A percentile compares a stretch with the other conserved stretches of the same genome.
These are phyloP conservation scores for Ceratocystis diversiconidia DNA, from an alignment of 2,329 filamentous ascomycete species.

Conservation along the genomic window DNA sequence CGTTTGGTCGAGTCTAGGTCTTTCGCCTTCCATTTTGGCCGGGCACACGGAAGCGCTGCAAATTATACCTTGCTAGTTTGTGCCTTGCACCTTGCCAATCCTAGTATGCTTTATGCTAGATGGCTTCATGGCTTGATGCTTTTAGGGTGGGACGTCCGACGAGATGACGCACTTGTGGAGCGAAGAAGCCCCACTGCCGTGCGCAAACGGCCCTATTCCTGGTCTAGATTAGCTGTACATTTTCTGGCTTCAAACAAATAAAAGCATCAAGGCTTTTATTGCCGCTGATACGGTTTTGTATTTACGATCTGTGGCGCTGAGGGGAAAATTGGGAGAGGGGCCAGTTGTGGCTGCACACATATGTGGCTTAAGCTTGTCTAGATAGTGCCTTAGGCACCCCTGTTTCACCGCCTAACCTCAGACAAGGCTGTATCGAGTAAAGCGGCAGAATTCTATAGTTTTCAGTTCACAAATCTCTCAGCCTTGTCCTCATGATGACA, in stretches of 20 bases:
- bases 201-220: conserved; percentile 16
- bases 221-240: background rate
- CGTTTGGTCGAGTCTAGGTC: too few relatives aligned
- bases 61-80: background rate
- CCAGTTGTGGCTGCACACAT: background rate
- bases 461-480: background rate
- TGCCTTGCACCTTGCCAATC: background rate
- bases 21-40: background rate
- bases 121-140: too few relatives aligned
- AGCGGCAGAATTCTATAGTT: conserved; percentile 3
- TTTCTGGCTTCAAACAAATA: background rate
- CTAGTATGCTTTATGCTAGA: too few relatives aligned
- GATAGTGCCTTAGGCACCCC: background rate
- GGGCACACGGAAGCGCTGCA: background rate
- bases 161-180: conserved; percentile 14
- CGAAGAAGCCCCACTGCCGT: background rate
- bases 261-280: background rate
- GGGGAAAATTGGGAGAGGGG: too few relatives aligned
- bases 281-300: background rate
- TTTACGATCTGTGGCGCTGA: background rate
- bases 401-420: background rate
- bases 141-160: too few relatives aligned
- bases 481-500: background rate
- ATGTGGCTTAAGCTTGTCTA: background rate
- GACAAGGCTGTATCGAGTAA: background rate